A percentile compares a stretch with the other conserved stretches of the same genome.
Evolutionary conservation across 1,284 basidiomycete species (phyloP).

Genomic region (Phylloboletellus chloephorus): DNA sequence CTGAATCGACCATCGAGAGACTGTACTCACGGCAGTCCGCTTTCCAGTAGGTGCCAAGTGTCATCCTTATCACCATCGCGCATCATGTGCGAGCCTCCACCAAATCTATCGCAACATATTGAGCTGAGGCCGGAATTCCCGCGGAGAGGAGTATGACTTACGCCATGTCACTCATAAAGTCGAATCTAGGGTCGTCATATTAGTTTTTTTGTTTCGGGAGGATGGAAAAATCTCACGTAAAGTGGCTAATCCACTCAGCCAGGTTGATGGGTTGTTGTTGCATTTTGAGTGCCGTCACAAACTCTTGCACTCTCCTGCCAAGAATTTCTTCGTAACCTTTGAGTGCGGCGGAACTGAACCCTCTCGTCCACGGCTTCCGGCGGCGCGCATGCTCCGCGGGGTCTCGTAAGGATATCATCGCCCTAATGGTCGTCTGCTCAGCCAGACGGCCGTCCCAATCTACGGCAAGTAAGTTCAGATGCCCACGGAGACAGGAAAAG

Average conservation of each 20-base stretch:
- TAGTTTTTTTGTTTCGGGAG: slow-evolving; percentile 11
- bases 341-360: slow-evolving; percentile 44
- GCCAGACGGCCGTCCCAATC: slow-evolving; percentile 34
- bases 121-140: slow-evolving; percentile 6
- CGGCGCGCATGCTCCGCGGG: slow-evolving; percentile 40
- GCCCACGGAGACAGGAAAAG: neutral
- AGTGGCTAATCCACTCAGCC: slow-evolving; percentile 43
- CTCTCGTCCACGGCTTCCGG: slow-evolving; percentile 50
- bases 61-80: slow-evolving; percentile 37
- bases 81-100: slow-evolving; percentile 43
- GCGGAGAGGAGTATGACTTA: slow-evolving; percentile 31
- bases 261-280: slow-evolving; percentile 37
- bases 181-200: slow-evolving; percentile 38
- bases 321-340: slow-evolving; percentile 49
- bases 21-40: slow-evolving; percentile 34
- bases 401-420: slow-evolving; percentile 33
- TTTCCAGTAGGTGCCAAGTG: slow-evolving; percentile 35
- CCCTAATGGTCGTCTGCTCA: slow-evolving; percentile 25
- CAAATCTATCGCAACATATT: slow-evolving; percentile 36
- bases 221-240: slow-evolving; percentile 40
- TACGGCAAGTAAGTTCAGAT: slow-evolving; percentile 14
- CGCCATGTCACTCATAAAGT: slow-evolving; percentile 62
- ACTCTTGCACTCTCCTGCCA: slow-evolving; percentile 33
- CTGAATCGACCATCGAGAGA: slow-evolving; percentile 1
- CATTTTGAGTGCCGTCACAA: slow-evolving; percentile 36